phyloP scores from a whole-genome alignment of 2,329 filamentous ascomycete species.

The Penicillium expansum region DNA sequence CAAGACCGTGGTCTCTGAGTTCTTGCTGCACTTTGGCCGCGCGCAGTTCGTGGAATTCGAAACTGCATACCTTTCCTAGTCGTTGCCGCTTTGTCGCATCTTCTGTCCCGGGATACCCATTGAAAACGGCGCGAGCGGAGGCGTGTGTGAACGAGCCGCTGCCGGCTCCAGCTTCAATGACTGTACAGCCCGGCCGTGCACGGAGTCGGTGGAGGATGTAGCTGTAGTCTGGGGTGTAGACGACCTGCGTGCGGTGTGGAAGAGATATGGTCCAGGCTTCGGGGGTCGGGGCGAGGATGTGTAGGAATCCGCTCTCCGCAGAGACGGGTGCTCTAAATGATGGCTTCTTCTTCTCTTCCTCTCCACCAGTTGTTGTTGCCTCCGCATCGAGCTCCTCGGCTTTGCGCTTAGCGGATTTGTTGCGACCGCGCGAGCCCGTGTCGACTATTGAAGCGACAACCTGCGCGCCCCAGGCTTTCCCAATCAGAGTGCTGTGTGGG shows the following conservation, averaged over 20 bases:
- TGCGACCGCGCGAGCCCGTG: slow-evolving; percentile 81
- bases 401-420: slow-evolving; percentile 55
- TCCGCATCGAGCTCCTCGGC: slow-evolving; percentile 42
- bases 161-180: slow-evolving; percentile 53
- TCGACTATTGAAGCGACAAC: slow-evolving; percentile 86
- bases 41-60: slow-evolving; percentile 50
- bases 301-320: slow-evolving; percentile 49
- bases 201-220: slow-evolving; percentile 51
- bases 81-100: slow-evolving; percentile 27
- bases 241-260: slow-evolving; percentile 52
- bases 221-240: slow-evolving; percentile 55
- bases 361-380: slow-evolving; percentile 21
- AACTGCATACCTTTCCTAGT: slow-evolving; percentile 50
- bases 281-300: slow-evolving; percentile 50
- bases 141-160: slow-evolving; percentile 54
- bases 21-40: slow-evolving; percentile 44
- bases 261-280: slow-evolving; percentile 52
- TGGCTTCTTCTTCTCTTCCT: slow-evolving; percentile 27
- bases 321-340: slow-evolving; percentile 34
- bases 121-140: slow-evolving; percentile 50
- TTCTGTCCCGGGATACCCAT: slow-evolving; percentile 39
- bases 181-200: slow-evolving; percentile 44
- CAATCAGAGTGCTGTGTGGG: slow-evolving; percentile 73
- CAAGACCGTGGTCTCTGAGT: slow-evolving; percentile 44
- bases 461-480: slow-evolving; percentile 86